Conservation (phyloP, 2,329 filamentous ascomycete species). For the Sarocladiaceae sp. region DNA sequence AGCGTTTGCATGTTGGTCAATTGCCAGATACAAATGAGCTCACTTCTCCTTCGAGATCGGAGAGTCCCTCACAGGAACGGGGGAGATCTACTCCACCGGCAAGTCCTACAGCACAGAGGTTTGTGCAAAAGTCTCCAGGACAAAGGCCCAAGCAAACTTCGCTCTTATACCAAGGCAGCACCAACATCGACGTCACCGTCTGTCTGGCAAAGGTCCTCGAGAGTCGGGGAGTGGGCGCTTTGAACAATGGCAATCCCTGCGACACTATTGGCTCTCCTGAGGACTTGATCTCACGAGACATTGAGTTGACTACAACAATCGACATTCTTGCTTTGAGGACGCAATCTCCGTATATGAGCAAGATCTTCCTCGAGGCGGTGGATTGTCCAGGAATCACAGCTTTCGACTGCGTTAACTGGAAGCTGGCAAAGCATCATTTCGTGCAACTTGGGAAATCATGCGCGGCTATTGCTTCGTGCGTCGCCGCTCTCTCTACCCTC, state of each 20-base stretch:
- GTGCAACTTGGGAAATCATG: not conserved
- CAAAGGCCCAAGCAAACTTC: not conserved
- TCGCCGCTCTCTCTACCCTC: constrained; percentile 1
- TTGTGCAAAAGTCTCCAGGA: not conserved
- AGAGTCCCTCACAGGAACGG: not conserved
- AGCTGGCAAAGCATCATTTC: constrained; percentile 5
- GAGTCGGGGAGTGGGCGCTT: not conserved
- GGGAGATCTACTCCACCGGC: not conserved
- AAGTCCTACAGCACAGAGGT: not conserved
- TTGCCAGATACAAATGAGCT: not conserved
- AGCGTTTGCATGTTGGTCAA: not conserved
- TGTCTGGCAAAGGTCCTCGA: not conserved
- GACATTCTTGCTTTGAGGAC: constrained; percentile 5
- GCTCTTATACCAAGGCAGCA: not conserved
- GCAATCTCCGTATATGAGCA: not conserved
- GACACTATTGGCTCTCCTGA: not conserved
- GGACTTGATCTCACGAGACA: not conserved
- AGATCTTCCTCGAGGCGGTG: constrained; percentile 10
- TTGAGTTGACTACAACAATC: not conserved
- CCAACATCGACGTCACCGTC: not conserved
- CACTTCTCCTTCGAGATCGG: not conserved
- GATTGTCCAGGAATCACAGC: constrained; percentile 10
- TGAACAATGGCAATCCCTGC: not conserved
- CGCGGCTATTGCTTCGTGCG: not conserved
- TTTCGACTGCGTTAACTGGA: constrained; percentile 11